A percentile compares a stretch with the other conserved stretches of the same genome.
These are phyloP conservation scores for Lichina pygmaea DNA, from an alignment of 495 filamentous ascomycete species.

Conservation along the genomic window DNA sequence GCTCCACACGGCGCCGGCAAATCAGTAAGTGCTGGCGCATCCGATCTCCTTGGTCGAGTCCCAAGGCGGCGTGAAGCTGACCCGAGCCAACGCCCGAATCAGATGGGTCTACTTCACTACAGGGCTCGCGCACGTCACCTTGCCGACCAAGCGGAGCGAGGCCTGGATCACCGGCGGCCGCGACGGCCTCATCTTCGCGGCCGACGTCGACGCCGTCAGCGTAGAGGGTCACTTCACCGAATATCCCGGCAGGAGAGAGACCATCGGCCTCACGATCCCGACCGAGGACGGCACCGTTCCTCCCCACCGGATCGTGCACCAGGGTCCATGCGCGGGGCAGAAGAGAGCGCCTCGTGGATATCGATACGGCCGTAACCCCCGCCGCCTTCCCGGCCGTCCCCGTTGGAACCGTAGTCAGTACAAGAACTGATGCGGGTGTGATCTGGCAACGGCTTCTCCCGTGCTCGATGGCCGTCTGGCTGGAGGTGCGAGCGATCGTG, in stretches of 20 bases:
- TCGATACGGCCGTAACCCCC: too few relatives aligned
- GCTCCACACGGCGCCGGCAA: constrained; percentile 21
- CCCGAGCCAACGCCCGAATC: background rate
- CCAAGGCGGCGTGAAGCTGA: background rate
- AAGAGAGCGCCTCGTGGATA: too few relatives aligned
- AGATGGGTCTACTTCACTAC: constrained; percentile 25
- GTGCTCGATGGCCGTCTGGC: too few relatives aligned
- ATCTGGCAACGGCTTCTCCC: too few relatives aligned
- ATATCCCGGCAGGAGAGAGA: constrained; percentile 19
- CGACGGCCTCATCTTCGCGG: constrained; percentile 20
- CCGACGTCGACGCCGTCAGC: constrained; percentile 22
- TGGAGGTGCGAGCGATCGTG: too few relatives aligned
- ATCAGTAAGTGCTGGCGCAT: constrained; percentile 15
- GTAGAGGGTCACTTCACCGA: constrained; percentile 18
- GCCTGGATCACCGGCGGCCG: constrained; percentile 19
- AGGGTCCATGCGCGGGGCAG: too few relatives aligned
- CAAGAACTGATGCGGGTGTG: too few relatives aligned
- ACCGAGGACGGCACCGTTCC: constrained; percentile 1
- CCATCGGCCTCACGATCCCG: constrained; percentile 18
- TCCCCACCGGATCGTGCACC: too few relatives aligned
- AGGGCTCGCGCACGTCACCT: constrained; percentile 22
- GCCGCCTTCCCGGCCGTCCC: too few relatives aligned
- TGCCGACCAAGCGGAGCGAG: constrained; percentile 16
- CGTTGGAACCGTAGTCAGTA: too few relatives aligned
- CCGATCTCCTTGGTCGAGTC: background rate